Evolutionary conservation across 495 filamentous ascomycete species (phyloP).

Genomic region (Aspergillus ellipticus): DNA sequence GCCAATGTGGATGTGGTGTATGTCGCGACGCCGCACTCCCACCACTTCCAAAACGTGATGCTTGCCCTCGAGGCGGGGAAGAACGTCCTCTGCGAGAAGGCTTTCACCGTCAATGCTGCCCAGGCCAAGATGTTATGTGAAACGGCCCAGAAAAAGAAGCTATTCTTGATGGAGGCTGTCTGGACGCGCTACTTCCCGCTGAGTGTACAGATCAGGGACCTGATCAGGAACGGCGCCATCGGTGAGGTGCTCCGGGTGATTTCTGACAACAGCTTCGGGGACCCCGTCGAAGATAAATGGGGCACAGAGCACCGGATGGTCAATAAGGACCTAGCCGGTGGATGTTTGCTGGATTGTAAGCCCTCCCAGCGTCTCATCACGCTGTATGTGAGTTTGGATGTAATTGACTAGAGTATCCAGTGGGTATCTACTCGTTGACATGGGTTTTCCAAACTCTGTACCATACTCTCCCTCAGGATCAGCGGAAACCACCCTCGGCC

Average conservation of each 20-base stretch:
- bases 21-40: constrained; percentile 90
- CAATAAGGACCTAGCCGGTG: constrained; percentile 81
- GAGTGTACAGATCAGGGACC: constrained; percentile 66
- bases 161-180: constrained; percentile 95
- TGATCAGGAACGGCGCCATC: constrained; percentile 65
- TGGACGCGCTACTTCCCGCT: constrained; percentile 93
- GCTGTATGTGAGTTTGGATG: not conserved
- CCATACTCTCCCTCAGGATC: constrained; percentile 60
- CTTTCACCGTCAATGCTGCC: constrained; percentile 83
- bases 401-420: constrained; percentile 25
- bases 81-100: constrained; percentile 89
- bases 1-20: constrained; percentile 83
- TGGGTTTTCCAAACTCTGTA: constrained; percentile 95
- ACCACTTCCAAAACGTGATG: constrained; percentile 91
- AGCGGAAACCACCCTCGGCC: constrained; percentile 53
- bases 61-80: constrained; percentile 79
- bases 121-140: constrained; percentile 74
- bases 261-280: constrained; percentile 62
- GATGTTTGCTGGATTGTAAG: constrained; percentile 71
- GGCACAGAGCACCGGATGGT: constrained; percentile 72
- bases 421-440: constrained; percentile 85
- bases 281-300: constrained; percentile 50
- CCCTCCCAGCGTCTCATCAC: constrained; percentile 1
- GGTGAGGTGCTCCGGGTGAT: constrained; percentile 74
- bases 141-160: constrained; percentile 69